Conservation (phyloP, 2,329 filamentous ascomycete species). For the Colletotrichum sp. region DNA sequence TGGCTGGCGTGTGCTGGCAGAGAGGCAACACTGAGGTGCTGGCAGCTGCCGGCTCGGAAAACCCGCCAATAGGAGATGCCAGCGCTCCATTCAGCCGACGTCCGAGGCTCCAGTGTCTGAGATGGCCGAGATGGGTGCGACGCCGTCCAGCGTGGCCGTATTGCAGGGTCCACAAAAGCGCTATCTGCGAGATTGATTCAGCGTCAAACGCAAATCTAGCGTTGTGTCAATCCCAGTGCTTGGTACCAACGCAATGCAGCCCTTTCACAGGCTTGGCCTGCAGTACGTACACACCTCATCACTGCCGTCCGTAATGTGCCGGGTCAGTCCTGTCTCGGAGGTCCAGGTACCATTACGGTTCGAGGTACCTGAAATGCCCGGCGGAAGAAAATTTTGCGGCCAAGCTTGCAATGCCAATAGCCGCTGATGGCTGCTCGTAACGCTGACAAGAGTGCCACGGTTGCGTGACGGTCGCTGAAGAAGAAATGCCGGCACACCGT, state of each 20-base stretch:
- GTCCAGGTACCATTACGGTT: not conserved
- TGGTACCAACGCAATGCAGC: constrained; percentile 5
- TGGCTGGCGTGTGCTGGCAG: constrained; percentile 7
- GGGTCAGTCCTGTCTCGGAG: not conserved
- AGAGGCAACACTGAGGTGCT: not conserved
- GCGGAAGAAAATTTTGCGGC: not conserved
- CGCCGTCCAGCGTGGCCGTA: not conserved
- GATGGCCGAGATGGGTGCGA: constrained; percentile 8
- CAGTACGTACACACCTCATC: not conserved
- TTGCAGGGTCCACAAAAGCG: constrained; percentile 9
- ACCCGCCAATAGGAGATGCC: not conserved
- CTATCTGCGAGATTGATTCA: constrained; percentile 18
- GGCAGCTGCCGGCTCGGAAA: not conserved
- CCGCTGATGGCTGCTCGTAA: not conserved
- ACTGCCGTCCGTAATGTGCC: not conserved
- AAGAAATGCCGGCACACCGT: constrained; percentile 8
- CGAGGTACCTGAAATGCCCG: not conserved
- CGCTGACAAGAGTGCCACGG: not conserved
- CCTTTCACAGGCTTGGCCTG: not conserved
- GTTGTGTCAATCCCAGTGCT: constrained; percentile 7
- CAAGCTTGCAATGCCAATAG: not conserved
- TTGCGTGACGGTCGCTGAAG: not conserved
- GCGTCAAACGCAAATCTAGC: constrained; percentile 15
- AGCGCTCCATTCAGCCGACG: constrained; percentile 13
- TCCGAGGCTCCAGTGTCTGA: constrained; percentile 13